Evolutionary conservation across 257 asterid genomes (phyloP).

Genomic region (Solanum bulbocastanum): DNA sequence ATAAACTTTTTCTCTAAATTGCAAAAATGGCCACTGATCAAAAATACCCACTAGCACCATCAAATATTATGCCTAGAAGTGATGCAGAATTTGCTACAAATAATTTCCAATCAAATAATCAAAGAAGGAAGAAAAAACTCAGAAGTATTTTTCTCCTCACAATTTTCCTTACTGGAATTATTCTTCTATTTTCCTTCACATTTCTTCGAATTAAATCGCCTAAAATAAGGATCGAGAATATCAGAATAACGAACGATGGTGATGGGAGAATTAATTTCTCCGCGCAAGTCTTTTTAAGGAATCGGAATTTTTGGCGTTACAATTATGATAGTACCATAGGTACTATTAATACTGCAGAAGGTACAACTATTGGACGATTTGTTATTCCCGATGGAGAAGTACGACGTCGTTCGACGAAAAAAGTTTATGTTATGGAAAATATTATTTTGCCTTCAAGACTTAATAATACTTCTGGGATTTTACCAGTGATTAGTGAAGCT

Average conservation of each 20-base stretch:
- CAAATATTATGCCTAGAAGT: conserved; percentile 25
- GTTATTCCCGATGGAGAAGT: not conserved
- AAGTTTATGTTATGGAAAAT: not conserved
- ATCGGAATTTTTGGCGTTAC: not conserved
- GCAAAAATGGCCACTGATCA: not conserved
- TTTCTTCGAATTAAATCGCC: conserved; percentile 23
- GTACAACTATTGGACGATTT: not conserved
- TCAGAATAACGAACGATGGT: not conserved
- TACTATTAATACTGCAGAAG: not conserved
- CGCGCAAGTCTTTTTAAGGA: not conserved
- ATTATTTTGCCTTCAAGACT: not conserved
- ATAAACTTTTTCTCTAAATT: not conserved
- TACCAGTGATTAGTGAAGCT: conserved; percentile 16
- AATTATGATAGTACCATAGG: not conserved
- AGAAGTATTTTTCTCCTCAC: conserved; percentile 17
- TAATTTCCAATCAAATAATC: not conserved
- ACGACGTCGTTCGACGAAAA: not conserved
- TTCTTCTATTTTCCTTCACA: conserved; percentile 13
- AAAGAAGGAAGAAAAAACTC: conserved; percentile 19
- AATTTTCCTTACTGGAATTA: conserved; percentile 10
- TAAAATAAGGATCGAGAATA: conserved; percentile 1
- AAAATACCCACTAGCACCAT: conserved; percentile 25
- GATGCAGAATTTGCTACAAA: conserved; percentile 19
- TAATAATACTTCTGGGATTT: not conserved
- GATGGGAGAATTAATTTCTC: not conserved